A percentile compares a stretch with the other conserved stretches of the same genome.
These are phyloP conservation scores for Aureobasidium sp. DNA, from an alignment of 2,329 filamentous ascomycete species.

Conservation along the genomic window DNA sequence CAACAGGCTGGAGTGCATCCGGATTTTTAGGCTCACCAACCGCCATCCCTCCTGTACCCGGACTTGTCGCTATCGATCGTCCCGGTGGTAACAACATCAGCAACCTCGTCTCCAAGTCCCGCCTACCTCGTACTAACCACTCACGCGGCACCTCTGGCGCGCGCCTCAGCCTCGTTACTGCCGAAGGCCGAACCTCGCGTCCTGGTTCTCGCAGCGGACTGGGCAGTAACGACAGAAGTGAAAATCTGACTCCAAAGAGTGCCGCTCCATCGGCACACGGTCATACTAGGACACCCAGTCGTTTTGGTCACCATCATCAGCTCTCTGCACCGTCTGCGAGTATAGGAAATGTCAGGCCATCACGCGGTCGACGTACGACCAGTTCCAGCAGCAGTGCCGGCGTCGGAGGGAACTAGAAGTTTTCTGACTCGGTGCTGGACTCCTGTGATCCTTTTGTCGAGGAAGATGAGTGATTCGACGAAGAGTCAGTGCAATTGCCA, in stretches of 20 bases:
- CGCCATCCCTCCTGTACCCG: background rate
- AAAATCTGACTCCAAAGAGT: conserved; percentile 19
- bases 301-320: conserved; percentile 13
- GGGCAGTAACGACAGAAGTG: conserved; percentile 8
- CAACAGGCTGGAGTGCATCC: conserved; percentile 2
- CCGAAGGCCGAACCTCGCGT: background rate
- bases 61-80: background rate
- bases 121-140: conserved; percentile 18
- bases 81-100: background rate
- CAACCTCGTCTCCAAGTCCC: conserved; percentile 16
- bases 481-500: background rate
- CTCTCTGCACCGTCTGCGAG: conserved; percentile 15
- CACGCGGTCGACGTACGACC: conserved; percentile 6
- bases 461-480: conserved; percentile 4
- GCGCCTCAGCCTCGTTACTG: conserved; percentile 19
- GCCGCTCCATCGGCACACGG: conserved; percentile 12
- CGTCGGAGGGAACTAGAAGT: background rate
- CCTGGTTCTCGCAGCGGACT: conserved; percentile 4
- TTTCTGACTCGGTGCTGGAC: background rate
- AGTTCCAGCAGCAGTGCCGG: background rate
- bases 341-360: conserved; percentile 16
- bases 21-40: background rate
- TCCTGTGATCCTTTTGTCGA: conserved; percentile 2
- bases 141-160: conserved; percentile 15
- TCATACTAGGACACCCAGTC: conserved; percentile 12